These are phyloP conservation scores for barley (Hordeum vulgare) DNA, from an alignment of 176 grass and related monocot species.

Conservation along the genomic window DNA sequence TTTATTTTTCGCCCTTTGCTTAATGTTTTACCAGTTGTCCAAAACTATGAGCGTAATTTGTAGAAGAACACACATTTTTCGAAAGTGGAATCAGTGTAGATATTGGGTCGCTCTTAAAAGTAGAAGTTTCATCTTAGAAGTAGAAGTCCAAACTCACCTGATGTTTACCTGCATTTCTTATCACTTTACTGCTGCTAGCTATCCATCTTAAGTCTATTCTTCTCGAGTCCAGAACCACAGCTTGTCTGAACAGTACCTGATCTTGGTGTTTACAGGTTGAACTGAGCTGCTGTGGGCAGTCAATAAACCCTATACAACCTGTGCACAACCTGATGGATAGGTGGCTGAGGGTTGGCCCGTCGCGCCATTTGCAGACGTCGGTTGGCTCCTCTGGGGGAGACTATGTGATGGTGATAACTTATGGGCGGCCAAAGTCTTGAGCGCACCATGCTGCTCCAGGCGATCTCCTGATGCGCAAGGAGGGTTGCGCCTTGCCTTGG, in stretches of 20 bases:
- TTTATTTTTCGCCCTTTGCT: not conserved
- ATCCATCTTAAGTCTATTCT: not conserved
- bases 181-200: not conserved
- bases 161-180: not conserved
- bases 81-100: not conserved
- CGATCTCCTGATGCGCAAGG: not conserved
- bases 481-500: not conserved
- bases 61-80: not conserved
- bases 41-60: not conserved
- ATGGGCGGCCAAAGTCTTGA: constrained; percentile 33
- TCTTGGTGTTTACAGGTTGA: constrained; percentile 51
- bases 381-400: constrained; percentile 63
- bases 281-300: constrained; percentile 61
- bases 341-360: constrained; percentile 40
- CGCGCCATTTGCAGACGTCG: constrained; percentile 36
- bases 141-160: not conserved
- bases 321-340: constrained; percentile 53
- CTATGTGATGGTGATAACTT: constrained; percentile 67
- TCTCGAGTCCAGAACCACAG: not conserved
- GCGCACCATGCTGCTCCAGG: not conserved
- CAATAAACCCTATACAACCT: constrained; percentile 41
- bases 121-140: not conserved
- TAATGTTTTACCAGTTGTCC: not conserved
- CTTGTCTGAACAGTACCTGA: not conserved
- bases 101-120: not conserved